Percentiles rank a stretch among this genome's conserved stretches.
Evolutionary conservation across 371 early-diverging fungal species (phyloP).

Genomic region (Apophysomyces ossiformis): DNA sequence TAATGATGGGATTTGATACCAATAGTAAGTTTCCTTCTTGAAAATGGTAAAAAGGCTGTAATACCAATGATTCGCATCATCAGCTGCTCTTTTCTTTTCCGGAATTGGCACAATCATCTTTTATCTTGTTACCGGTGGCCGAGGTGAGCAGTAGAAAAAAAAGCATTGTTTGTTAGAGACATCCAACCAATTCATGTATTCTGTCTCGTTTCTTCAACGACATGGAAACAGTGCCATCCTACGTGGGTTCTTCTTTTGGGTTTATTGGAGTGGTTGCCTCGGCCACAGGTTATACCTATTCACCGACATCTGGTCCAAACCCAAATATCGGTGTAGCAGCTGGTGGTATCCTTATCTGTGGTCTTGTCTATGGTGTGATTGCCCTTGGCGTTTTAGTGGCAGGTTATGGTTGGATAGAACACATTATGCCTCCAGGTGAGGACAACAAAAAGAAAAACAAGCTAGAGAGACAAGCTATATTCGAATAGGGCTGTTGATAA

Average conservation of each 20-base stretch:
- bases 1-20: conserved; percentile 59
- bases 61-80: background rate
- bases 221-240: conserved; percentile 49
- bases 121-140: conserved; percentile 57
- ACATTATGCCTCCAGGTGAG: conserved; percentile 61
- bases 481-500: too few relatives aligned
- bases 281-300: conserved; percentile 52
- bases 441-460: background rate
- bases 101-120: conserved; percentile 66
- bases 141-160: conserved; percentile 18
- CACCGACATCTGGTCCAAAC: conserved; percentile 35
- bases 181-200: conserved; percentile 15
- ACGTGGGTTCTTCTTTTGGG: conserved; percentile 62
- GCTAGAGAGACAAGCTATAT: too few relatives aligned
- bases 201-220: background rate
- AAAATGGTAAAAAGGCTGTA: background rate
- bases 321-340: conserved; percentile 47
- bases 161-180: background rate
- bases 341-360: conserved; percentile 60
- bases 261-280: conserved; percentile 58
- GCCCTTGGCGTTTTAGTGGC: conserved; percentile 48
- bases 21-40: conserved; percentile 42
- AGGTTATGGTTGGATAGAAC: conserved; percentile 59
- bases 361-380: conserved; percentile 49
- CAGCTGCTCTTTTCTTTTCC: conserved; percentile 60